Percentiles rank a stretch among this genome's conserved stretches.
These are phyloP conservation scores for Xylariomycetidae sp. DNA, from an alignment of 2,329 filamentous ascomycete genomes.

Conservation along the genomic window DNA sequence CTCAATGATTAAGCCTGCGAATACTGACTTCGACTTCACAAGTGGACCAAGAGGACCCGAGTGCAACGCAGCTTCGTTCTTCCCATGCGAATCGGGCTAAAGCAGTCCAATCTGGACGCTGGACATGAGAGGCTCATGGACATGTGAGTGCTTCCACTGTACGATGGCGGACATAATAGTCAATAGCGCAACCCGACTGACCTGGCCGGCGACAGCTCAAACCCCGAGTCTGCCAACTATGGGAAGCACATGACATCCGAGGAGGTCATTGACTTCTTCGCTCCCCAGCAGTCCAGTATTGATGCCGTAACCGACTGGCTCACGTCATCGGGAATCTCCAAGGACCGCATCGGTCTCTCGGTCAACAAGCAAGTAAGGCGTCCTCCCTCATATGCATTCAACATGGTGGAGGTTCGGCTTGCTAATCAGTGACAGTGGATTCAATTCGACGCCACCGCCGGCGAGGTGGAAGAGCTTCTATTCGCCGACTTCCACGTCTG, in stretches of 20 bases:
- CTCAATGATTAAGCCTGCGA: conserved; percentile 24
- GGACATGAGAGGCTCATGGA: conserved; percentile 27
- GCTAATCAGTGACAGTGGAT: conserved; percentile 23
- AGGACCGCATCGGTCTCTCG: conserved; percentile 15
- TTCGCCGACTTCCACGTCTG: conserved; percentile 30
- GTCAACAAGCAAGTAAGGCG: conserved; percentile 19
- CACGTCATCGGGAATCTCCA: conserved; percentile 22
- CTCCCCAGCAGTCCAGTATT: conserved; percentile 26
- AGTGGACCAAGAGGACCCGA: conserved; percentile 22
- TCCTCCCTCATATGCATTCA: neutral
- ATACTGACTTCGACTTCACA: no score
- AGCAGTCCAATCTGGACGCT: conserved; percentile 22
- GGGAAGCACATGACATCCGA: conserved; percentile 32
- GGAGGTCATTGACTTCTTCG: conserved; percentile 32
- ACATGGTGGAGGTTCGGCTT: no score
- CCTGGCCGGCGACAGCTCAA: conserved; percentile 11
- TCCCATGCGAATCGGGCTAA: conserved; percentile 29
- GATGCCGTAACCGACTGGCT: conserved; percentile 29
- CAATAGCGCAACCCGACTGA: conserved; percentile 3
- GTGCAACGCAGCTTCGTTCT: conserved; percentile 18
- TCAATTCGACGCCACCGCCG: conserved; percentile 28
- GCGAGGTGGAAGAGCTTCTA: conserved; percentile 29
- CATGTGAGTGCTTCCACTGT: conserved; percentile 17
- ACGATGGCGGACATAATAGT: neutral
- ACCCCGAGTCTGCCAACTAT: conserved; percentile 24